phyloP scores from a whole-genome alignment of 1,139 yeast species.

The Yueomyces sp. region DNA sequence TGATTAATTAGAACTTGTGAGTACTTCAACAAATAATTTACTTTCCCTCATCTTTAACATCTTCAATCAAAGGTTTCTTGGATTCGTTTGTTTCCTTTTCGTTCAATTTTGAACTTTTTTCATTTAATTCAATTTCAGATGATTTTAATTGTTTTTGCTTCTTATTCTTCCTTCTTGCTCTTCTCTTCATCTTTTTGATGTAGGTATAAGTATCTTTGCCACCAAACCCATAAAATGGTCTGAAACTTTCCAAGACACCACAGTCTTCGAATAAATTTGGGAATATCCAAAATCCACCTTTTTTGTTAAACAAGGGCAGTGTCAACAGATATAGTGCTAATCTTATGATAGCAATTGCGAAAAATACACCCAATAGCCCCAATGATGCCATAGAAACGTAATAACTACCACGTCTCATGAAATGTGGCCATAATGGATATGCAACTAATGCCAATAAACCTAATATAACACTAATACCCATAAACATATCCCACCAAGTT shows the following conservation, averaged over 20 bases:
- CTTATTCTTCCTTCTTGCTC: conserved; percentile 15
- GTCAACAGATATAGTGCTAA: conserved; percentile 51
- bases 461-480: conserved; percentile 47
- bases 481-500: conserved; percentile 51
- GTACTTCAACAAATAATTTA: too few species aligned
- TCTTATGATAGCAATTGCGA: conserved; percentile 69
- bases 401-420: conserved; percentile 87
- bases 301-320: conserved; percentile 38
- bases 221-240: conserved; percentile 83
- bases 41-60: conserved; percentile 1
- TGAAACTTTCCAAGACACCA: conserved; percentile 85
- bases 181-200: conserved; percentile 24
- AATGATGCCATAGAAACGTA: conserved; percentile 69
- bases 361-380: conserved; percentile 64
- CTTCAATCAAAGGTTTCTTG: background rate
- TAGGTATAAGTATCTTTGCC: conserved; percentile 29
- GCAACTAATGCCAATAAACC: conserved; percentile 67
- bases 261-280: conserved; percentile 95
- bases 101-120: background rate
- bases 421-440: conserved; percentile 93
- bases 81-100: background rate
- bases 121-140: conserved; percentile 12
- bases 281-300: conserved; percentile 74
- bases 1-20: too few species aligned
- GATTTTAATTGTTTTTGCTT: background rate